phyloP scores from a whole-genome alignment of 192 early-diverging fungal genomes.

The Backusella sp. region DNA sequence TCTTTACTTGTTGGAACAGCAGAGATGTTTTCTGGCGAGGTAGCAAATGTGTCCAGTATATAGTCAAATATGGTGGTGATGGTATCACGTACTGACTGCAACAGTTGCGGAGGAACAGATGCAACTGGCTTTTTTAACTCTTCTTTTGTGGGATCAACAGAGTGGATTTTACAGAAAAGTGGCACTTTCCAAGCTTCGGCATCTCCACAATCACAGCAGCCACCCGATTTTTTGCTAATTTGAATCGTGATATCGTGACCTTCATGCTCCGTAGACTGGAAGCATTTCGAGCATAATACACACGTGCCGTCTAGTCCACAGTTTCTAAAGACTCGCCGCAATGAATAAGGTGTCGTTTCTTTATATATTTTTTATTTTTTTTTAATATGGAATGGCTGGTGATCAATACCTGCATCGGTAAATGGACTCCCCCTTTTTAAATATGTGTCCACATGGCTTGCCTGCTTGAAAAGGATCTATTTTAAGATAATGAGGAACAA shows the following conservation, averaged over 20 bases:
- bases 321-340: slow-evolving; percentile 54
- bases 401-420: slow-evolving; percentile 79
- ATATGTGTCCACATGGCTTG: slow-evolving; percentile 91
- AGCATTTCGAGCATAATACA: slow-evolving; percentile 92
- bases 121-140: background rate
- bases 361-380: background rate
- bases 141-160: slow-evolving; percentile 17
- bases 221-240: slow-evolving; percentile 77
- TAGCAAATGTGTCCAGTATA: slow-evolving; percentile 81
- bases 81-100: slow-evolving; percentile 70
- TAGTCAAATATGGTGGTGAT: slow-evolving; percentile 88
- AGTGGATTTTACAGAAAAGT: slow-evolving; percentile 84
- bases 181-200: slow-evolving; percentile 91
- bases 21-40: slow-evolving; percentile 37
- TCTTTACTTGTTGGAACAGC: background rate
- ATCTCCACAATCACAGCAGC: slow-evolving; percentile 99
- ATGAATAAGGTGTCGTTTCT: background rate
- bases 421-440: slow-evolving; percentile 89
- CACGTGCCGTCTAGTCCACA: slow-evolving; percentile 97
- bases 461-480: slow-evolving; percentile 54
- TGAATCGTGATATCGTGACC: slow-evolving; percentile 92
- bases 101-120: slow-evolving; percentile 56
- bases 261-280: slow-evolving; percentile 87
- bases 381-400: background rate
- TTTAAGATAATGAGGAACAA: background rate